Conservation (phyloP, 805 yeast species). For the Maudiozyma turicensis region DNA sequence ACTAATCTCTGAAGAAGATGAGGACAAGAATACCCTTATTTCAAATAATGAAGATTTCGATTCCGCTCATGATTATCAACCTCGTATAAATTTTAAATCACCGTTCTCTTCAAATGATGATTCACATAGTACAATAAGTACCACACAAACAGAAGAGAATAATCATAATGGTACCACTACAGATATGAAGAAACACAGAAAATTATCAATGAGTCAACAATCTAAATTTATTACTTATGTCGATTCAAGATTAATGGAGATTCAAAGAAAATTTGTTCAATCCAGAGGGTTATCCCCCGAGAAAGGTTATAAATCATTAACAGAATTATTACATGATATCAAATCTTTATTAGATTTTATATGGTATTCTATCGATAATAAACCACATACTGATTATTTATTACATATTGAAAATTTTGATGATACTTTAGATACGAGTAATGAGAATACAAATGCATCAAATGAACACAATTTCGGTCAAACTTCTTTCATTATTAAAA, state of each 20-base stretch:
- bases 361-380: conserved; percentile 48
- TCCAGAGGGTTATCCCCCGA: conserved; percentile 31
- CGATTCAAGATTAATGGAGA: conserved; percentile 42
- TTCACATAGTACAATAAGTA: background rate
- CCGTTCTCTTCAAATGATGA: conserved; percentile 23
- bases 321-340: conserved; percentile 37
- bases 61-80: conserved; percentile 24
- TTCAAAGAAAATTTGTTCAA: conserved; percentile 46
- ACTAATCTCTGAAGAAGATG: background rate
- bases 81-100: conserved; percentile 21
- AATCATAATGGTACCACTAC: too few relatives aligned
- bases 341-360: conserved; percentile 42
- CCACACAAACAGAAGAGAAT: too few relatives aligned
- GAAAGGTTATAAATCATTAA: conserved; percentile 23
- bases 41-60: conserved; percentile 11
- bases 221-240: conserved; percentile 44
- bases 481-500: conserved; percentile 47
- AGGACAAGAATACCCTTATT: conserved; percentile 1
- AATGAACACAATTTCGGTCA: conserved; percentile 40
- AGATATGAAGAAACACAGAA: conserved; percentile 7
- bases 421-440: background rate
- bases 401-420: conserved; percentile 1
- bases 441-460: background rate
- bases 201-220: conserved; percentile 42
- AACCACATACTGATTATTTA: conserved; percentile 23